Evolutionary conservation across 2,329 filamentous ascomycete genomes (phyloP).

Genomic region (Ascochyta pisi): DNA sequence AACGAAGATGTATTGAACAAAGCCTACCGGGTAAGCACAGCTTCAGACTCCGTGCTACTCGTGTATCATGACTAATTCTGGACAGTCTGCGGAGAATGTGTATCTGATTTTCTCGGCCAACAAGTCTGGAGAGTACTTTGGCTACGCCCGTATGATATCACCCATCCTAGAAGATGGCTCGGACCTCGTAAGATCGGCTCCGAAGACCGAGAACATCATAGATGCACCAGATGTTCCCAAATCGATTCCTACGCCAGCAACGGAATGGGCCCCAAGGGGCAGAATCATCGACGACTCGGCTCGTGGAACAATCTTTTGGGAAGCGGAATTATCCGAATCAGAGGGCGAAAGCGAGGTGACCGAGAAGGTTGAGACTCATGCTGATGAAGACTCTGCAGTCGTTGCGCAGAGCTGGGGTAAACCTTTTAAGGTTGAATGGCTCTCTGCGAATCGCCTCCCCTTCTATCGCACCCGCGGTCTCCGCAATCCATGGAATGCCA

Average conservation of each 20-base stretch:
- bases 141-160: conserved; percentile 90
- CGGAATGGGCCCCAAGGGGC: conserved; percentile 78
- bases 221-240: conserved; percentile 73
- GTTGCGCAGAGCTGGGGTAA: conserved; percentile 78
- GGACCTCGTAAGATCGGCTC: conserved; percentile 57
- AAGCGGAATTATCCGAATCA: conserved; percentile 71
- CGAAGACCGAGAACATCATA: conserved; percentile 62
- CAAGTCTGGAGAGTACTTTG: conserved; percentile 96
- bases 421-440: conserved; percentile 89
- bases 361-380: conserved; percentile 37
- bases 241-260: conserved; percentile 80
- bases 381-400: conserved; percentile 50
- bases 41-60: too few species aligned
- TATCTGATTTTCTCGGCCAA: conserved; percentile 96
- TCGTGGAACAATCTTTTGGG: conserved; percentile 97
- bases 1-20: conserved; percentile 85
- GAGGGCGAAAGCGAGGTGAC: conserved; percentile 58
- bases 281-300: conserved; percentile 91
- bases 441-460: conserved; percentile 80
- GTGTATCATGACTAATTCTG: conserved; percentile 22
- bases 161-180: conserved; percentile 77
- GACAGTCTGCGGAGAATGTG: conserved; percentile 78
- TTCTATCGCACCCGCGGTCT: conserved; percentile 89
- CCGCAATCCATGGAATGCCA: conserved; percentile 93
- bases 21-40: conserved; percentile 73